Percentiles rank a stretch among this genome's conserved stretches.
Evolutionary conservation across 208 protist genomes (phyloP).

Genomic region (Trypanosoma rangeli): DNA sequence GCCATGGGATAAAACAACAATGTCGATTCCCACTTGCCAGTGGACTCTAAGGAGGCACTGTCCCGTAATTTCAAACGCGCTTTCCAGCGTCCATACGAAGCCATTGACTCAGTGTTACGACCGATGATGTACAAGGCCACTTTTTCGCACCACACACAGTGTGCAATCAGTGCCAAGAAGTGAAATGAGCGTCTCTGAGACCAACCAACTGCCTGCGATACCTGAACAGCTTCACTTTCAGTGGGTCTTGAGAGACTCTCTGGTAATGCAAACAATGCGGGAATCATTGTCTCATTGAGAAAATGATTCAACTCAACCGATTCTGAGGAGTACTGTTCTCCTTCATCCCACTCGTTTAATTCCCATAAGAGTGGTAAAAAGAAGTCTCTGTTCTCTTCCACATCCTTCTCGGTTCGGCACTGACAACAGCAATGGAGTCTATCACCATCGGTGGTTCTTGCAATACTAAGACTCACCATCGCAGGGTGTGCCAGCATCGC

Average conservation of each 20-base stretch:
- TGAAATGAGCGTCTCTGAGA: constrained; percentile 38
- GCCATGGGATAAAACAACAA: constrained; percentile 13
- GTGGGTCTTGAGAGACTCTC: not conserved
- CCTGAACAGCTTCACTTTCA: not conserved
- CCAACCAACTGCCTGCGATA: constrained; percentile 20
- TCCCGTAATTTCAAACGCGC: constrained; percentile 19
- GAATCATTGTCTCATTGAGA: constrained; percentile 26
- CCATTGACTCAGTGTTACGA: not conserved
- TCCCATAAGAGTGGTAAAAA: constrained; percentile 8
- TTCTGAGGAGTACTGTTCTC: not conserved
- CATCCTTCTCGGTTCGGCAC: not conserved
- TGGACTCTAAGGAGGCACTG: constrained; percentile 15
- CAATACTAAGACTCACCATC: constrained; percentile 17
- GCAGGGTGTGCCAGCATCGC: constrained; percentile 12
- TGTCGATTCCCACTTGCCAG: constrained; percentile 33
- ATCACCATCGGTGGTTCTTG: not conserved
- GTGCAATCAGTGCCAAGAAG: constrained; percentile 33
- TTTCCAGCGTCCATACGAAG: not conserved
- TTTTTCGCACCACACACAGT: constrained; percentile 41
- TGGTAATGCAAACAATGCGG: constrained; percentile 22
- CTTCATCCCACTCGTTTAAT: not conserved
- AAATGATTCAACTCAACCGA: constrained; percentile 15
- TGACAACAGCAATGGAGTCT: constrained; percentile 14
- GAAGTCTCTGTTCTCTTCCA: not conserved
- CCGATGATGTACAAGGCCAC: constrained; percentile 20